A percentile compares a stretch with the other conserved stretches of the same genome.
phyloP scores from a whole-genome alignment of 1,284 basidiomycete genomes.

The Cryptococcus sp. region DNA sequence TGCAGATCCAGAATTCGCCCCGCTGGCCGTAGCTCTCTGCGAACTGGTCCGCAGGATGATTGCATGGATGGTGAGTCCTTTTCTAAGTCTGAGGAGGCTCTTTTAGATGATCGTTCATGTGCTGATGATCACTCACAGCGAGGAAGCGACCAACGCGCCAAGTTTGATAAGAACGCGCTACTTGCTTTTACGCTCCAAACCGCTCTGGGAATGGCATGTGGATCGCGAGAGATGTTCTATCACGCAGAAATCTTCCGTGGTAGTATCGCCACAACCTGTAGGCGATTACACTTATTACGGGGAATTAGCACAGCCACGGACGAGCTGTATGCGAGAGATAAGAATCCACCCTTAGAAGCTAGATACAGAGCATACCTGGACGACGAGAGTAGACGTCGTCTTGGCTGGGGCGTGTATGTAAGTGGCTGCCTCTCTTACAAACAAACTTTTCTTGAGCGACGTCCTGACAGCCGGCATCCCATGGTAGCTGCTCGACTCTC shows the following conservation, averaged over 20 bases:
- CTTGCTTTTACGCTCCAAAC: slow-evolving; percentile 33
- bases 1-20: slow-evolving; percentile 33
- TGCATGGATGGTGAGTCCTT: slow-evolving; percentile 34
- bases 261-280: slow-evolving; percentile 34
- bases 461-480: background rate
- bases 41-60: slow-evolving; percentile 39
- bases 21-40: slow-evolving; percentile 35
- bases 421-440: slow-evolving; percentile 9
- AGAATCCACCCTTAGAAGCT: slow-evolving; percentile 17
- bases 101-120: background rate
- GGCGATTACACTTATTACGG: slow-evolving; percentile 32
- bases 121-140: slow-evolving; percentile 21
- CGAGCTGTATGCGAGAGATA: slow-evolving; percentile 15
- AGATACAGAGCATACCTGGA: slow-evolving; percentile 33
- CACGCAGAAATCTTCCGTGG: slow-evolving; percentile 40
- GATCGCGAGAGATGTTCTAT: slow-evolving; percentile 40
- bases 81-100: too few relatives aligned
- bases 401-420: slow-evolving; percentile 43
- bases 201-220: slow-evolving; percentile 32
- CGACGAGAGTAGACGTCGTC: slow-evolving; percentile 32
- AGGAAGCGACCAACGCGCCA: slow-evolving; percentile 39
- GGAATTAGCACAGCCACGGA: slow-evolving; percentile 20
- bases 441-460: background rate
- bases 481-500: slow-evolving; percentile 32
- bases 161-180: slow-evolving; percentile 34